Base-by-base conservation (phyloP, 441 rosid species). In the Dalechampia spathulata region DNA sequence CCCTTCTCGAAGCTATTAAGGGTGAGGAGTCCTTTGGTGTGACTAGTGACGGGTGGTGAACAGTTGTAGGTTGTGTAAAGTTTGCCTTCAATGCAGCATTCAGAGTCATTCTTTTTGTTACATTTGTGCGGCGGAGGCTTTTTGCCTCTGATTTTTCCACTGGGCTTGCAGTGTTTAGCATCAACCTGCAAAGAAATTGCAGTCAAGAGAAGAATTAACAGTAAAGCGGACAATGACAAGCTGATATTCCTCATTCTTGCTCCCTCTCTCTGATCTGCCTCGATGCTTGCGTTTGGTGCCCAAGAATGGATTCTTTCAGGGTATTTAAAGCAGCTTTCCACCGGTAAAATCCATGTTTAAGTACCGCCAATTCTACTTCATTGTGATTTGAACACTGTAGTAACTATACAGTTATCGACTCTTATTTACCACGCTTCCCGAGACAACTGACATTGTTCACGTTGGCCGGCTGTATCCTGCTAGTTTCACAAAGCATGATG, bases 1-100 rank as follows among this genome's bases (percentile, higher is more conserved):
- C 58, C 65, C 52, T 58, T 65, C 65, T 62, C 55, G 5, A 71
- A 65, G 61, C 71, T 58, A 43, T 62, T 71, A 26, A 65, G 38
- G 19, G 71, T 65, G 54, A 66, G 65, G 13, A 42, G 16, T 7
- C 68, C 68, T 21, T 48, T 49, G 32, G 75, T 58, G 17, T 5
- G 30, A 37, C 14, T 16, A 3, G 55, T 36, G 17, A 65, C 49
- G 0, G 42, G 30, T 0, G 64, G 70, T 11, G 67, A 65, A 42
- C 61, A 61, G 6, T 51, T 51, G 63, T 39, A 50, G 40, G 49
- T 57, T 23, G 60, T 21, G 51, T 60, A 51, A 1, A 23, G 13
- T 52, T 50, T 23, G 58, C 65, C 69, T 34, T 52, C 52, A 15
- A 22, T 13, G 57, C 71, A 61, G 34, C 63, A 61, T 5, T 55